Percentiles rank a stretch among this genome's conserved stretches.
Conservation (phyloP, 805 yeast species). For the Blastobotrys parvus region DNA sequence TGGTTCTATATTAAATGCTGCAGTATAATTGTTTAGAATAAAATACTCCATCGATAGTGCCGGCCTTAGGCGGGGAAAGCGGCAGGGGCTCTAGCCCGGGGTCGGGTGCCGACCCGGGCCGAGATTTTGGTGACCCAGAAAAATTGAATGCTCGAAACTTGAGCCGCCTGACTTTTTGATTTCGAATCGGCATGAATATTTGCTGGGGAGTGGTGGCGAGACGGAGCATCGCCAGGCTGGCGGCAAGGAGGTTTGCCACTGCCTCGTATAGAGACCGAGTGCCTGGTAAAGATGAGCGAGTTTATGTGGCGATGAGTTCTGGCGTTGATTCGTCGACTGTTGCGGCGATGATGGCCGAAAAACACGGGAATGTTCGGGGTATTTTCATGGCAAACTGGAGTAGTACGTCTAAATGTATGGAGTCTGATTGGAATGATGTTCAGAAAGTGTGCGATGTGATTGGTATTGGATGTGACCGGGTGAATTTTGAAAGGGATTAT, state of each 20-base stretch:
- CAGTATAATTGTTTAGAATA: too few relatives aligned
- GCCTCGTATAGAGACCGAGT: slow-evolving; percentile 3
- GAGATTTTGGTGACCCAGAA: too few relatives aligned
- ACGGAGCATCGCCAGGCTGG: neutral
- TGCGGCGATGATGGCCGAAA: slow-evolving; percentile 56
- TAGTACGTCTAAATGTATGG: slow-evolving; percentile 55
- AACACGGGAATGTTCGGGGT: slow-evolving; percentile 55
- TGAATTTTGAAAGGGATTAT: slow-evolving; percentile 82
- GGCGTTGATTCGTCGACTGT: slow-evolving; percentile 94
- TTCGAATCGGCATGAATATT: too few relatives aligned
- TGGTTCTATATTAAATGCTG: too few relatives aligned
- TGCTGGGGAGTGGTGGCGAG: neutral
- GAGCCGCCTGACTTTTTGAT: too few relatives aligned
- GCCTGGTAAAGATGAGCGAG: slow-evolving; percentile 50
- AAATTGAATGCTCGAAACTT: too few relatives aligned
- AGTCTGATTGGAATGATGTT: slow-evolving; percentile 84
- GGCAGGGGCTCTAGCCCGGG: too few relatives aligned
- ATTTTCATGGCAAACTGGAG: slow-evolving; percentile 93
- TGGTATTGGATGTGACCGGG: slow-evolving; percentile 61
- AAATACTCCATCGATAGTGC: too few relatives aligned
- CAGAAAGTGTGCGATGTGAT: slow-evolving; percentile 51
- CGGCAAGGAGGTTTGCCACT: neutral
- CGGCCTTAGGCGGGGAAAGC: too few relatives aligned
- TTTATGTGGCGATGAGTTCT: slow-evolving; percentile 87
- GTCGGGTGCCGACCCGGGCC: too few relatives aligned